Conservation (phyloP, 2,329 filamentous ascomycete species). For the Xylariaceae sp. region DNA sequence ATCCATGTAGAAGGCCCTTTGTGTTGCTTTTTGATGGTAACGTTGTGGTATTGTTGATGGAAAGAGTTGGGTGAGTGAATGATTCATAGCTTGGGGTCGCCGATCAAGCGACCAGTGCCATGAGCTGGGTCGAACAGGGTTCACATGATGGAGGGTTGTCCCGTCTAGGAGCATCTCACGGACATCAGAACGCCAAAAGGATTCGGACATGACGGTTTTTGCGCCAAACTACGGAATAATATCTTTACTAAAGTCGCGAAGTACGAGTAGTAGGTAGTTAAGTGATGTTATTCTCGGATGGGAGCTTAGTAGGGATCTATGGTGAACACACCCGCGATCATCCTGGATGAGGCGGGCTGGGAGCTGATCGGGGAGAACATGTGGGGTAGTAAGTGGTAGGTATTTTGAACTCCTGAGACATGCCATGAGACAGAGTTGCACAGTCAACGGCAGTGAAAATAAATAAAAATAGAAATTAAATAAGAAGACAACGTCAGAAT, state of each 20-base stretch:
- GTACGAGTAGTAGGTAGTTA: no score
- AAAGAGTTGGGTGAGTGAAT: not conserved
- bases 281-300: no score
- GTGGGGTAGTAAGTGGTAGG: slow-evolving; percentile 6
- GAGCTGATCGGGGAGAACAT: not conserved
- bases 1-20: no score
- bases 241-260: not conserved
- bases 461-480: no score
- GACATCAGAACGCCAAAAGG: slow-evolving; percentile 4
- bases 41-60: no score
- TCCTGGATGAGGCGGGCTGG: no score
- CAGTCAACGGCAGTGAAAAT: not conserved
- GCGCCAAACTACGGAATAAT: not conserved
- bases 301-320: no score
- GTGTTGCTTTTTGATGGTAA: no score
- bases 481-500: no score
- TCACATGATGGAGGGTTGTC: slow-evolving; percentile 15
- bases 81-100: not conserved
- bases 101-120: slow-evolving; percentile 16
- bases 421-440: slow-evolving; percentile 5
- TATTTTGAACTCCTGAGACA: not conserved
- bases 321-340: no score
- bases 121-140: slow-evolving; percentile 7
- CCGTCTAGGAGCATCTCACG: slow-evolving; percentile 10
- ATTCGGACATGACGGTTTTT: slow-evolving; percentile 10